Evolutionary conservation across 164 flowering plant genomes (phyloP).

Genomic region (Umbellularia californica): DNA sequence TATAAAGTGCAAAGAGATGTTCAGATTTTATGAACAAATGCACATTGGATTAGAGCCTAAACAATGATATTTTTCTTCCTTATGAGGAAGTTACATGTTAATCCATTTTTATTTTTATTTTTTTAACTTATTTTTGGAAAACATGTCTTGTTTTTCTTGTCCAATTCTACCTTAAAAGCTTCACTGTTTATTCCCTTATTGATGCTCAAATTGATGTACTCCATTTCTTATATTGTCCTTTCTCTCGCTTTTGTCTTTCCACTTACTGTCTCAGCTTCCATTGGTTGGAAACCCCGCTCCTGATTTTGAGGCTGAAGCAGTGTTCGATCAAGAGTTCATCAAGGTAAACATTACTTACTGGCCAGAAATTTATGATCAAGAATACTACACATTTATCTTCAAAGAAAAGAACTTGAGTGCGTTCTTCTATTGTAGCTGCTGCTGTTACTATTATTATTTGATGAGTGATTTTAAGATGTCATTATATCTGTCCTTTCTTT

Average conservation of each 20-base stretch:
- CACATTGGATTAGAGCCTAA: neutral
- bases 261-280: constrained; percentile 53
- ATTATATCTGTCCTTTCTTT: neutral
- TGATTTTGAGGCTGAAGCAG: constrained; percentile 98
- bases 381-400: neutral
- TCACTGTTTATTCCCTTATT: neutral
- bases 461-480: neutral
- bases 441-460: too few relatives aligned
- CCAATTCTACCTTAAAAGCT: neutral
- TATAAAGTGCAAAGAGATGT: neutral
- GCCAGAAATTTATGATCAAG: neutral
- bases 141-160: neutral
- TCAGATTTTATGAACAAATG: neutral
- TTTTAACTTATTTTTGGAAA: neutral
- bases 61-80: too few relatives aligned
- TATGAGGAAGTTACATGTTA: neutral
- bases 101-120: too few relatives aligned
- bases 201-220: neutral
- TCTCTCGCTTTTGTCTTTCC: neutral
- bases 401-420: neutral
- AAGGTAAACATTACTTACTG: constrained; percentile 41
- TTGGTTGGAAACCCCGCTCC: constrained; percentile 92
- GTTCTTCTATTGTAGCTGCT: neutral
- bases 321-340: constrained; percentile 95
- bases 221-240: neutral